These are phyloP conservation scores for Fusarium sp. DNA, from an alignment of 2,329 filamentous ascomycete genomes.

Conservation along the genomic window DNA sequence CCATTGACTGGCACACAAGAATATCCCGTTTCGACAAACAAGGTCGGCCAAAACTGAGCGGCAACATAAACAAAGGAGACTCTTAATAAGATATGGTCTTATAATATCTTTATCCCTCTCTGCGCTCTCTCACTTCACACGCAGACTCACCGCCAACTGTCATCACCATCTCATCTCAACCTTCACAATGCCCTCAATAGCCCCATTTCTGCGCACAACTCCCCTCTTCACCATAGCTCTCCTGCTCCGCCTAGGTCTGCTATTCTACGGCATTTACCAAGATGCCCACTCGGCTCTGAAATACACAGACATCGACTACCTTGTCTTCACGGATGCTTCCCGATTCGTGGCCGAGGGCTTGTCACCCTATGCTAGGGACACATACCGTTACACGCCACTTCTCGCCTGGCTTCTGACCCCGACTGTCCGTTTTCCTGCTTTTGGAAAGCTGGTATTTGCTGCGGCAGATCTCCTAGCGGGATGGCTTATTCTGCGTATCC, in stretches of 20 bases:
- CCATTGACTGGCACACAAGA: slow-evolving; percentile 32
- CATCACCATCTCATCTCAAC: slow-evolving; percentile 31
- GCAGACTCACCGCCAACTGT: slow-evolving; percentile 45
- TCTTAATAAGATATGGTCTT: slow-evolving; percentile 31
- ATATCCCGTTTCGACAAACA: slow-evolving; percentile 3
- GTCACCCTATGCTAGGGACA: slow-evolving; percentile 89
- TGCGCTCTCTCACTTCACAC: slow-evolving; percentile 14
- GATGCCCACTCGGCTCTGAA: slow-evolving; percentile 92
- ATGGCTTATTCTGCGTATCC: slow-evolving; percentile 71
- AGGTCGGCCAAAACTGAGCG: neutral
- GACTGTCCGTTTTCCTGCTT: slow-evolving; percentile 79
- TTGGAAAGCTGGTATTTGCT: slow-evolving; percentile 90
- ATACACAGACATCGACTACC: slow-evolving; percentile 99
- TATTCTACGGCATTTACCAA: slow-evolving; percentile 92
- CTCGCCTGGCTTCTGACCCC: slow-evolving; percentile 92
- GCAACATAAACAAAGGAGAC: neutral
- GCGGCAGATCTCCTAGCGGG: slow-evolving; percentile 86
- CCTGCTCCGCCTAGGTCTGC: slow-evolving; percentile 76
- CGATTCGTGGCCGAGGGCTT: slow-evolving; percentile 75
- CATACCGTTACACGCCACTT: slow-evolving; percentile 96
- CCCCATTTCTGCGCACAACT: slow-evolving; percentile 50
- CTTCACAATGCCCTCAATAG: slow-evolving; percentile 42
- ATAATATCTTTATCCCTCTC: neutral
- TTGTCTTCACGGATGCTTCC: slow-evolving; percentile 96
- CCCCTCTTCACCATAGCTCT: slow-evolving; percentile 70